Evolutionary conservation across 805 yeast species (phyloP).

Genomic region (Kazachstania martiniae): DNA sequence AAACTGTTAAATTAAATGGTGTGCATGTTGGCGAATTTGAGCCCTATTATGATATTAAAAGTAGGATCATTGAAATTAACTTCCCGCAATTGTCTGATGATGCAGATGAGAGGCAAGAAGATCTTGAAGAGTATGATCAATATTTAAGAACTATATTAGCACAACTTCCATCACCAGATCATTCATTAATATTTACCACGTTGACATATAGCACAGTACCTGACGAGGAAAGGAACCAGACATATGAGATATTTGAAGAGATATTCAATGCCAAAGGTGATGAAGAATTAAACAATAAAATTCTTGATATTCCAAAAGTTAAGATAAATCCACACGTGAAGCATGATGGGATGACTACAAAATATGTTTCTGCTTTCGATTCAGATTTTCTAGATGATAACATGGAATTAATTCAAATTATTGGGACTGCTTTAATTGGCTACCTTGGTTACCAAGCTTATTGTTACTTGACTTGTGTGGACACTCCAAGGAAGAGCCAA

Average conservation of each 20-base stretch:
- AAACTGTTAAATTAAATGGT: constrained; percentile 18
- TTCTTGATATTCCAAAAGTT: constrained; percentile 19
- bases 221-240: constrained; percentile 5
- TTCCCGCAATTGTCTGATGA: constrained; percentile 40
- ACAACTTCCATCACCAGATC: constrained; percentile 64
- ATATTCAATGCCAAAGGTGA: constrained; percentile 20
- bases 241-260: constrained; percentile 2
- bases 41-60: constrained; percentile 52
- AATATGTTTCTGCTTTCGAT: constrained; percentile 16
- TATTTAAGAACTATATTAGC: constrained; percentile 46
- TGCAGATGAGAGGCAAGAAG: constrained; percentile 24
- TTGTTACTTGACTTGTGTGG: too few relatives aligned
- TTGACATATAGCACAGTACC: constrained; percentile 11
- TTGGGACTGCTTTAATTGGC: constrained; percentile 12
- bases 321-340: constrained; percentile 27
- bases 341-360: constrained; percentile 7
- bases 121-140: constrained; percentile 34
- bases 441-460: constrained; percentile 10
- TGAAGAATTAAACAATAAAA: constrained; percentile 42
- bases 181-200: constrained; percentile 49
- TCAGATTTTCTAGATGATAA: constrained; percentile 16
- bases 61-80: constrained; percentile 50
- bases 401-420: constrained; percentile 9
- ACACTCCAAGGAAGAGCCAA: too few relatives aligned
- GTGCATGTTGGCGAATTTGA: constrained; percentile 36